Conservation (phyloP, 1,139 yeast species). For the Geotrichum aggregatum region DNA sequence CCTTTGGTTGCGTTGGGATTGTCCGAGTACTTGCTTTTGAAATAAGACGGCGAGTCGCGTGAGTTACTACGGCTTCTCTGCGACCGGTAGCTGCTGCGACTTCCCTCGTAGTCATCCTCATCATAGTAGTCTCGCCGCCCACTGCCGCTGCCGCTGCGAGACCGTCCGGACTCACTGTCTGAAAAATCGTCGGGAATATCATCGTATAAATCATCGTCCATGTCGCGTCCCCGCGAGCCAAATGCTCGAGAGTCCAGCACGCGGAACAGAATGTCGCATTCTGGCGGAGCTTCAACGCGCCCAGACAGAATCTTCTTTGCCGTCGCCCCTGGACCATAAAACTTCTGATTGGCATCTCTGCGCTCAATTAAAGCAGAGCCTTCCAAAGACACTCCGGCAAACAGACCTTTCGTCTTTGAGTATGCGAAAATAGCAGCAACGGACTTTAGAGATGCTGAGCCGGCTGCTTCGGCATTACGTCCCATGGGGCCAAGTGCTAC, state of each 20-base stretch:
- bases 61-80: conserved; percentile 35
- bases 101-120: conserved; percentile 22
- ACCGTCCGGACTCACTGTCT: conserved; percentile 20
- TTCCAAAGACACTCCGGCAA: conserved; percentile 95
- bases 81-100: conserved; percentile 17
- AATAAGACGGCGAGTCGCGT: conserved; percentile 25
- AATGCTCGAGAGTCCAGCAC: conserved; percentile 83
- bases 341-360: conserved; percentile 92
- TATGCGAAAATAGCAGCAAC: conserved; percentile 91
- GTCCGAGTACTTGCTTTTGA: conserved; percentile 32
- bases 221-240: conserved; percentile 47
- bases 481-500: conserved; percentile 99
- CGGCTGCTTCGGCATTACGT: conserved; percentile 97
- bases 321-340: conserved; percentile 81
- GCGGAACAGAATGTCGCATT: conserved; percentile 80
- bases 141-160: conserved; percentile 24
- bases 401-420: conserved; percentile 92
- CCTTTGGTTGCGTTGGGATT: conserved; percentile 27
- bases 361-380: conserved; percentile 94
- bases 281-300: conserved; percentile 85
- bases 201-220: conserved; percentile 55
- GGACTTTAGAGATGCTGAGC: conserved; percentile 79
- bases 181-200: conserved; percentile 59
- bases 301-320: conserved; percentile 81
- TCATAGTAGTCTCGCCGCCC: conserved; percentile 32